Base-by-base conservation (phyloP, 768 basidiomycete species). In the Boletales sp. region DNA sequence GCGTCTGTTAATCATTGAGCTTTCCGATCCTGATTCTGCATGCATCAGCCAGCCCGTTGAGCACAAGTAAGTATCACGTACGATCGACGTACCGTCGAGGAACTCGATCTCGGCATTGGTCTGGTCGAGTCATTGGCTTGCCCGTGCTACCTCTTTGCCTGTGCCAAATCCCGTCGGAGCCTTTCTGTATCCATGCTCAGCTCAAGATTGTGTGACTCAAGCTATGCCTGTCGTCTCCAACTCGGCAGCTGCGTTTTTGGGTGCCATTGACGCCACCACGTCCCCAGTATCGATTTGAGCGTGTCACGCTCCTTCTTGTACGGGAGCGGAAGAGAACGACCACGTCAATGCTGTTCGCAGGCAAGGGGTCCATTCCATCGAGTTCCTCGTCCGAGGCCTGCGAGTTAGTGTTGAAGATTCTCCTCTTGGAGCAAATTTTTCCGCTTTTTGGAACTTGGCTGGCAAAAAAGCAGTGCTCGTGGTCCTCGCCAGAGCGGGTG, bases 271-370 rank as follows among this genome's bases (percentile, higher is more conserved):
- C n/a, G n/a, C n/a, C n/a, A n/a, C n/a, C n/a, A n/a, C n/a, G n/a
- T n/a, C n/a, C n/a, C n/a, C n/a, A n/a, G n/a, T n/a, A n/a, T n/a
- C n/a, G n/a, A n/a, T n/a, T n/a, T n/a, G 87, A 94, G 78, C 40
- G 90, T 81, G 57, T 97, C 97, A 5, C 91, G 74, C 97, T n/a
- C 95, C 68, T 89, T 89, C 69, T 87, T 79, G 50, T 87, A 89
- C 9, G 87, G 0, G 84, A 88, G 39, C 78, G 77, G 83, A 93
- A 98, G 31, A 90, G 78, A 21, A 97, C 89, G 54, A 97, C 82
- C 2, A 78, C 77, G 48, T 92, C 84, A 12, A 86, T 85, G 55
- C 82, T 80, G 42, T 78, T 70, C 2, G 76, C 78, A 14, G 78
- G 71, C 5, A 74, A 55, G 0, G 70, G 64, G 19, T 76, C 69